Conservation (phyloP, 495 filamentous ascomycete genomes). For the Endocarpon pusillum region DNA sequence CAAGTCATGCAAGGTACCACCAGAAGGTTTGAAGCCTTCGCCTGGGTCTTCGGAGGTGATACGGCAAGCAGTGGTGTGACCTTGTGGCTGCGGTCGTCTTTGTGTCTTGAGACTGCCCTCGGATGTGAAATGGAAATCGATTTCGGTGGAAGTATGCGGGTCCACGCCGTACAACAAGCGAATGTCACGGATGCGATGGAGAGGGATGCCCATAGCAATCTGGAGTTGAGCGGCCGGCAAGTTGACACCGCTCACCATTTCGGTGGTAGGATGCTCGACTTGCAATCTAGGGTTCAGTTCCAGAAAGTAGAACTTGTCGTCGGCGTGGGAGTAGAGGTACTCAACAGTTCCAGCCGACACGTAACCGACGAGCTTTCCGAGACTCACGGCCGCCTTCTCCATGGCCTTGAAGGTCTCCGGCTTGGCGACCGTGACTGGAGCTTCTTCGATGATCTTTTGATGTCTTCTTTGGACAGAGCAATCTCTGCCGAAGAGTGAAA, state of each 20-base stretch:
- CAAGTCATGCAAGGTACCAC: slow-evolving; percentile 95
- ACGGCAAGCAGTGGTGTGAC: slow-evolving; percentile 94
- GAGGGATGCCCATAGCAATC: slow-evolving; percentile 94
- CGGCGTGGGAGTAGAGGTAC: slow-evolving; percentile 95
- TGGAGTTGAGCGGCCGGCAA: slow-evolving; percentile 93
- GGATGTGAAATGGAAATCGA: slow-evolving; percentile 92
- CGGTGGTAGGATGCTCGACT: slow-evolving; percentile 97
- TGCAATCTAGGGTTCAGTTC: slow-evolving; percentile 96
- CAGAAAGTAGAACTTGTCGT: slow-evolving; percentile 98
- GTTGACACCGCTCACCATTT: slow-evolving; percentile 98
- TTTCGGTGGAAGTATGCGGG: slow-evolving; percentile 64
- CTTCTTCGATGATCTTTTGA: slow-evolving; percentile 99
- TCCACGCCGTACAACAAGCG: slow-evolving; percentile 92
- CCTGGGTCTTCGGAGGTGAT: slow-evolving; percentile 99
- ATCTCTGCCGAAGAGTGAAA: slow-evolving; percentile 95
- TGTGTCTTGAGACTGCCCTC: slow-evolving; percentile 72
- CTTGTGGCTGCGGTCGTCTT: slow-evolving; percentile 78
- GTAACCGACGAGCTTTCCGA: slow-evolving; percentile 89
- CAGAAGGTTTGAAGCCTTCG: slow-evolving; percentile 98
- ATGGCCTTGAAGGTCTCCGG: slow-evolving; percentile 78
- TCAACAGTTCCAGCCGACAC: slow-evolving; percentile 98
- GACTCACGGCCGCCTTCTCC: slow-evolving; percentile 89
- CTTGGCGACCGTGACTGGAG: slow-evolving; percentile 89
- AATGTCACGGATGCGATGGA: slow-evolving; percentile 92
- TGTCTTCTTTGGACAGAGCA: slow-evolving; percentile 97